phyloP scores from a whole-genome alignment of 257 asterid species.

The Lycium ferocissimum region DNA sequence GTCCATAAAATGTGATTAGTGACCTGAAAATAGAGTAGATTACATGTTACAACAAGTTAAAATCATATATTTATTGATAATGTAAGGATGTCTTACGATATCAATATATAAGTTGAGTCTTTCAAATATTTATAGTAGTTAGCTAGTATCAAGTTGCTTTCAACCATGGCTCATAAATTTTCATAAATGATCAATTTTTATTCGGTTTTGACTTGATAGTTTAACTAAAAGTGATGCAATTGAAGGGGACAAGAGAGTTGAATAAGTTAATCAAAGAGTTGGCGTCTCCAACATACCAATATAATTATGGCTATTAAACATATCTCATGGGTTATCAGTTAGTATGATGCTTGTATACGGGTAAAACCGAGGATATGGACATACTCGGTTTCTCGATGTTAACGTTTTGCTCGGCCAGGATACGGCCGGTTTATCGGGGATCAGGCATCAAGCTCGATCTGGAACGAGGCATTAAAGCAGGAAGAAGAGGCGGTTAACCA shows the following conservation, averaged over 20 bases:
- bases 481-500: too few species aligned
- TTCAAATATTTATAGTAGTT: background rate
- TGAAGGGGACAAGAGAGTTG: background rate
- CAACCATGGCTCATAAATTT: background rate
- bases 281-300: background rate
- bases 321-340: background rate
- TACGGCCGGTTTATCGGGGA: too few species aligned
- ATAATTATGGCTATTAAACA: background rate
- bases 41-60: background rate
- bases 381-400: too few species aligned
- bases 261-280: background rate
- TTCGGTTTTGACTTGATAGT: background rate
- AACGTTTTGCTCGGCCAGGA: too few species aligned
- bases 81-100: background rate
- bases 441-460: too few species aligned
- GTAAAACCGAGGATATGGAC: too few species aligned
- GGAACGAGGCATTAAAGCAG: too few species aligned
- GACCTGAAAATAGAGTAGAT: background rate
- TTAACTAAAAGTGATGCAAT: constrained; percentile 17
- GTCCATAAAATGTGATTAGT: background rate
- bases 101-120: background rate
- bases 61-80: background rate
- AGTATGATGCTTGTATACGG: too few species aligned
- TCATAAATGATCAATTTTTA: background rate
- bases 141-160: too few species aligned